Evolutionary conservation across 129 eudicot genomes (phyloP), one percentile per base, ranked within the genome.

Genomic region (Escallonia rubra): DNA sequence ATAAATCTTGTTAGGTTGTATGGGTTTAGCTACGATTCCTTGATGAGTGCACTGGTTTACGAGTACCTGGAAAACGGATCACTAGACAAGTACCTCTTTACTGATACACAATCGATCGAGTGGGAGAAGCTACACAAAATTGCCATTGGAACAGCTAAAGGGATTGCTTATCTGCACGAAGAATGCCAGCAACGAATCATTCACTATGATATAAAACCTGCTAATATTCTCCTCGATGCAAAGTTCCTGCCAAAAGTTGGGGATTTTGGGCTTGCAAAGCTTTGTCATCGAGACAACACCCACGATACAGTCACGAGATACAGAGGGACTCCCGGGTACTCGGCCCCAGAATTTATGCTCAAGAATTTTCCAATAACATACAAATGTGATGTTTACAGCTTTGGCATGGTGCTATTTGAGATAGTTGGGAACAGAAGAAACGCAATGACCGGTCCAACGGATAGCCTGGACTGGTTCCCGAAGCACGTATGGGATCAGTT

Each of bases 231-330:
- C 5, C 51, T 77, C 38, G 77, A 77, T 59, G 44, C 72, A 7
- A 64, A 65, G 0, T 71, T 71, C 1, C 48, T 57, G 12, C 72
- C 81, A 52, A 77, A 77, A 55, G 76, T 77, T 38, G 73, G 76
- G 4, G 81, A 77, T 71, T 77, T 77, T 3, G 81, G 81, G n/a
- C 65, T 77, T 55, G 81, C 81, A n/a, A 65, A 77, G 50, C 68
- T 77, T 7, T 77, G 76, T 43, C 65, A 77, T 7, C 52, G 62
- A 38, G 81, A 66, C 15, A 65, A 43, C 59, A 58, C 76, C 9
- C 69, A 59, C 56, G 68, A 70, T 44, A 59, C 58, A 2, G 66
- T 77, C 67, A 65, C 81, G 3, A 64, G 76, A 3, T 55, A 43
- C 1, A 61, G 81, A 50, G 81, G 81, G 3, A 77, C 81, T 14